A percentile compares a stretch with the other conserved stretches of the same genome.
phyloP scores from a whole-genome alignment of 179 eudicot genomes.

The Spinacia oleracea region DNA sequence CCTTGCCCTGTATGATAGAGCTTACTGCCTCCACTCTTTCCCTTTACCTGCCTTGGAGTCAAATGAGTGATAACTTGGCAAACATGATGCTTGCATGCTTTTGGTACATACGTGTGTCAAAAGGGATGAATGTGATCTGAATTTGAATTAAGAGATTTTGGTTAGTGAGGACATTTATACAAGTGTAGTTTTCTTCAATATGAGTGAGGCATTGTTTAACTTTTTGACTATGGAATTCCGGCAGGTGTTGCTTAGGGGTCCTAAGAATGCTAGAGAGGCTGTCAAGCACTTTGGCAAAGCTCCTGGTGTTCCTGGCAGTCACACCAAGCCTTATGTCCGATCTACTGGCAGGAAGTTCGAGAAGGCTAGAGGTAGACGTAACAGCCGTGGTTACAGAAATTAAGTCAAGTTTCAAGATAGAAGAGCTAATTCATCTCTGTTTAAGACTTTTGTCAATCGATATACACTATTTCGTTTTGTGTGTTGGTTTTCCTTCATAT shows the following conservation, averaged over 20 bases:
- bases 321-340: conserved; percentile 89
- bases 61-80: too few relatives aligned
- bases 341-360: conserved; percentile 85
- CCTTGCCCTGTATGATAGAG: too few relatives aligned
- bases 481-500: background rate
- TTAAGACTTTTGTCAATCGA: conserved; percentile 21
- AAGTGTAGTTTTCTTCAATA: too few relatives aligned
- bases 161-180: background rate
- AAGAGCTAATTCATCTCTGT: background rate
- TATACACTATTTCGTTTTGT: background rate
- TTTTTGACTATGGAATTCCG: background rate
- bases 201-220: background rate
- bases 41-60: too few relatives aligned
- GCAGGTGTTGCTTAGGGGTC: conserved; percentile 88
- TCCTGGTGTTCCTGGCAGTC: conserved; percentile 94
- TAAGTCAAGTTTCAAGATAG: conserved; percentile 26
- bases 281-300: conserved; percentile 92
- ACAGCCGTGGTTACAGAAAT: conserved; percentile 77
- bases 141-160: too few relatives aligned
- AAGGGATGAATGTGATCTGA: too few relatives aligned
- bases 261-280: conserved; percentile 83
- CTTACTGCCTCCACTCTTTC: too few relatives aligned
- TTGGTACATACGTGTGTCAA: too few relatives aligned
- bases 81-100: too few relatives aligned
- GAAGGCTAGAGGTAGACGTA: conserved; percentile 81